phyloP scores from a whole-genome alignment of 108 stramenopile species.

The Parmales sp. region DNA sequence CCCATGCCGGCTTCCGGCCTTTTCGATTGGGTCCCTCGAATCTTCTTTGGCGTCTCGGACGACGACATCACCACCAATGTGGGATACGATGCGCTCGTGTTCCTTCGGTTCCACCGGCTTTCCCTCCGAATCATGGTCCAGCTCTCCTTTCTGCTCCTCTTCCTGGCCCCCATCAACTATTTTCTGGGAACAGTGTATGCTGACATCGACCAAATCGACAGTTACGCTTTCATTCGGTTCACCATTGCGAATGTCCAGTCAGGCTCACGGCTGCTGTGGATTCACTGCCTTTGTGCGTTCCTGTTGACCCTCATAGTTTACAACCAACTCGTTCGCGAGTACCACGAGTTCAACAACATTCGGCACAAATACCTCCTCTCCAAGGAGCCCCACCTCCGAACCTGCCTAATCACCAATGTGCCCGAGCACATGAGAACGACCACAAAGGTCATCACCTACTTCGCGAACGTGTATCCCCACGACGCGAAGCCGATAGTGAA shows the following conservation, averaged over 20 bases:
- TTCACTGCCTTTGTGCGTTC: conserved; percentile 76
- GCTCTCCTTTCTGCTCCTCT: conserved; percentile 71
- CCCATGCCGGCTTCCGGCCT: neutral
- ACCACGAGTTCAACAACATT: conserved; percentile 71
- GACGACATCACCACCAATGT: conserved; percentile 64
- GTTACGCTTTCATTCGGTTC: conserved; percentile 60
- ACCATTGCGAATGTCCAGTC: conserved; percentile 73
- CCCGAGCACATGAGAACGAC: conserved; percentile 70
- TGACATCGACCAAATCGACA: neutral
- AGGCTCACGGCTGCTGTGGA: conserved; percentile 68
- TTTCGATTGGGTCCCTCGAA: neutral
- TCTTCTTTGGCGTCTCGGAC: neutral
- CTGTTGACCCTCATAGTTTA: conserved; percentile 69
- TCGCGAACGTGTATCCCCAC: conserved; percentile 74
- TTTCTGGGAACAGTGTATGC: conserved; percentile 49
- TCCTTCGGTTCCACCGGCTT: conserved; percentile 71
- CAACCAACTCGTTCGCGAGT: conserved; percentile 64
- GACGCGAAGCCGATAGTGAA: too few species aligned
- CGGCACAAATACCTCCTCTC: conserved; percentile 71
- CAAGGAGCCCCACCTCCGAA: conserved; percentile 70
- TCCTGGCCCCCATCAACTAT: conserved; percentile 73
- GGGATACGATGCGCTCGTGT: conserved; percentile 74
- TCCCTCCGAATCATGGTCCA: conserved; percentile 76
- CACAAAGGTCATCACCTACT: conserved; percentile 60
- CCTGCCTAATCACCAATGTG: conserved; percentile 71